Conservation (phyloP, 2,329 filamentous ascomycete genomes). For the Aspergillus pseudoterreus region DNA sequence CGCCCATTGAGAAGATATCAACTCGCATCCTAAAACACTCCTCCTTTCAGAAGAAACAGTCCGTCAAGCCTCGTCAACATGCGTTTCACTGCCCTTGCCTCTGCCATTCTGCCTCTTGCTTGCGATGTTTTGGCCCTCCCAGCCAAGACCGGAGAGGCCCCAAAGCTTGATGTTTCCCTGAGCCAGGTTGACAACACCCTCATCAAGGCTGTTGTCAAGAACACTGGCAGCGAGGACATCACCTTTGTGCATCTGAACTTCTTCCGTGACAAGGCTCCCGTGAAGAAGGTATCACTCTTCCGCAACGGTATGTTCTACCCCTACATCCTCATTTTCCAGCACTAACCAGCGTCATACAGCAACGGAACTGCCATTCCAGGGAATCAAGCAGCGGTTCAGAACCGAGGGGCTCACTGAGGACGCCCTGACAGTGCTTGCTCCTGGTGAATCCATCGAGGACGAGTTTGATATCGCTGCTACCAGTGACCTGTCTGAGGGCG, state of each 20-base stretch:
- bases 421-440: slow-evolving; percentile 26
- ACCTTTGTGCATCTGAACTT: slow-evolving; percentile 36
- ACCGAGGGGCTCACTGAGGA: slow-evolving; percentile 24
- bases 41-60: not conserved
- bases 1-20: not conserved
- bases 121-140: slow-evolving; percentile 19
- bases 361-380: slow-evolving; percentile 28
- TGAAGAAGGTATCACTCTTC: slow-evolving; percentile 34
- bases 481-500: slow-evolving; percentile 45
- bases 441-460: slow-evolving; percentile 27
- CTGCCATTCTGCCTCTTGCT: slow-evolving; percentile 19
- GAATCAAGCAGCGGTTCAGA: slow-evolving; percentile 27
- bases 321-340: not conserved
- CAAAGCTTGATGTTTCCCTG: slow-evolving; percentile 30
- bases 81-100: slow-evolving; percentile 18
- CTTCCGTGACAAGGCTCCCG: slow-evolving; percentile 31
- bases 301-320: slow-evolving; percentile 28
- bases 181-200: slow-evolving; percentile 28
- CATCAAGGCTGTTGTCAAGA: slow-evolving; percentile 35
- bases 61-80: slow-evolving; percentile 12
- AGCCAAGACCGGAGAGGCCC: slow-evolving; percentile 5
- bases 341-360: slow-evolving; percentile 18
- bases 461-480: slow-evolving; percentile 35
- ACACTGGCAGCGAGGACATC: slow-evolving; percentile 29
- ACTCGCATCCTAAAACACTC: not conserved